Evolutionary conservation across 306 rosid genomes (phyloP), one percentile per base, ranked within the genome.

Genomic region (Pyrus betulifolia): DNA sequence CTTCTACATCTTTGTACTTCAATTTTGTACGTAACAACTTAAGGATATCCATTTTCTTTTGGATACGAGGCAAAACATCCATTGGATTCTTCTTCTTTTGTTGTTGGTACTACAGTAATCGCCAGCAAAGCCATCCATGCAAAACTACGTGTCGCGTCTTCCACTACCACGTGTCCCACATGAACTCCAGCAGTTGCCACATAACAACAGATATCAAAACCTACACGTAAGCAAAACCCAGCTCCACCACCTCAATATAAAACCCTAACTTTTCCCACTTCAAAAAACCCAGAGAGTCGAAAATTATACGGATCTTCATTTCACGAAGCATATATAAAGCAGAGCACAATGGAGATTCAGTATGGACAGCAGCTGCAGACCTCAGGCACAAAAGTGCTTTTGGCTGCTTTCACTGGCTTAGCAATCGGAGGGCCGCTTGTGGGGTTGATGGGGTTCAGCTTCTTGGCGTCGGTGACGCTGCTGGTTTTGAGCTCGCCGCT

Each of bases 391-490:
- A 27, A 15, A n/a, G 44, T 18, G 69, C 0, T 11, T 2, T 22
- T 60, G 55, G 77, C 77, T 18, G 64, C 77, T 38, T 8, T 74
- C 30, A 65, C 23, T 2, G 80, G 74, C 5, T 8, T 74, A 11
- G 76, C 75, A 58, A 75, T 79, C 54, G 79, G 80, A 73, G 80
- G 70, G 22, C 67, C 79, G 3, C 79, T 80, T 60, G 14, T 84
- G 52, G 73, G 64, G 18, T 72, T 73, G 82, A 76, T 76, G 79
- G 79, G 79, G 44, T 74, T 80, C n/a, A 72, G 74, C 66, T 51
- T 84, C 45, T 23, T 76, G 69, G 87, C 82, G 4, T 73, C 87
- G 0, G 23, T 67, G 35, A 35, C 67, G 13, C 82, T 80, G 11
- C 33, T 84, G 11, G 66, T 84, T 3, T 59, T 84, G 45, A 72